These are phyloP conservation scores for Onygenales sp. DNA, from an alignment of 2,329 filamentous ascomycete genomes.

Conservation along the genomic window DNA sequence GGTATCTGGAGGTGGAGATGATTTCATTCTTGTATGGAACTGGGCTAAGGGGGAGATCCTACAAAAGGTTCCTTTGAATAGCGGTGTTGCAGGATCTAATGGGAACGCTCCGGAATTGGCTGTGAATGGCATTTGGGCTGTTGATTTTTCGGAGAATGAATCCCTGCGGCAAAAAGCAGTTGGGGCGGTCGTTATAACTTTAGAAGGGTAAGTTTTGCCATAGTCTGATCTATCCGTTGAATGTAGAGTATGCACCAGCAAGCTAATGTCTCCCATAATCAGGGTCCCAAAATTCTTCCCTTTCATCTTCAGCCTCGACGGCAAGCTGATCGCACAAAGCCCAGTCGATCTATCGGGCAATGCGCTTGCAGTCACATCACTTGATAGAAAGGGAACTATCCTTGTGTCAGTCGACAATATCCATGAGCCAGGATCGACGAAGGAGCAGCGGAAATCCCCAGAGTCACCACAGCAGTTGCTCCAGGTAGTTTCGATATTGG, in stretches of 20 bases:
- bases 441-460: constrained; percentile 22
- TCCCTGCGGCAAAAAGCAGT: constrained; percentile 6
- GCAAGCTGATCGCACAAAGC: constrained; percentile 40
- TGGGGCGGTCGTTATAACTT: constrained; percentile 39
- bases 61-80: constrained; percentile 19
- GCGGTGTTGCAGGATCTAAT: not conserved
- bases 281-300: constrained; percentile 58
- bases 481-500: constrained; percentile 20
- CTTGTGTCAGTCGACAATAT: constrained; percentile 47
- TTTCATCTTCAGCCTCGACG: constrained; percentile 46
- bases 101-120: constrained; percentile 23
- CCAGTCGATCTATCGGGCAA: constrained; percentile 54
- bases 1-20: constrained; percentile 79
- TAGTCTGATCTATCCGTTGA: not conserved
- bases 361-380: constrained; percentile 47
- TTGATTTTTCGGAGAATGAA: constrained; percentile 17
- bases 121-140: constrained; percentile 44
- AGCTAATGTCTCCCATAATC: constrained; percentile 15
- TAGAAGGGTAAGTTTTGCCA: constrained; percentile 46
- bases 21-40: constrained; percentile 69
- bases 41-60: constrained; percentile 48
- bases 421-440: constrained; percentile 42
- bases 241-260: not conserved
- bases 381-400: constrained; percentile 21
- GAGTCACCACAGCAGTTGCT: constrained; percentile 17